Percentiles rank a stretch among this genome's conserved stretches.
Conservation (phyloP, 202 grass and related monocot genomes). For the Setaria viridis region DNA sequence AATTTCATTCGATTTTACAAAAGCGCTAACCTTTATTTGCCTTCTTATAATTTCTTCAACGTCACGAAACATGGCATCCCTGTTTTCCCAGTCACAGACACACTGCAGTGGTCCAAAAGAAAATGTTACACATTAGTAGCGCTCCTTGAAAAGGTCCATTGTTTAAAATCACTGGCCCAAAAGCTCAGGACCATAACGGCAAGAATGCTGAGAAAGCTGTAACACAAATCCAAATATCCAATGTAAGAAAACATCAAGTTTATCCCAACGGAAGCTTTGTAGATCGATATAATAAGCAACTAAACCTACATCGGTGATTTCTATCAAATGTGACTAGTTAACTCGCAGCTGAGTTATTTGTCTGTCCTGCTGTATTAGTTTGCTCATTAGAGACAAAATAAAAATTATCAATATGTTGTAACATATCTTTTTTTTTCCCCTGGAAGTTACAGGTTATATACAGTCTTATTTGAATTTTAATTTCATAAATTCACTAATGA, state of each 20-base stretch:
- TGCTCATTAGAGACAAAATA: neutral
- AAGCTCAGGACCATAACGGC: neutral
- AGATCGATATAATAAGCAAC: neutral
- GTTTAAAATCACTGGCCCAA: neutral
- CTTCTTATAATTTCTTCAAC: slow-evolving; percentile 88
- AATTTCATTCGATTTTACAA: slow-evolving; percentile 22
- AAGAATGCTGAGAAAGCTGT: neutral
- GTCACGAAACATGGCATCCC: slow-evolving; percentile 70
- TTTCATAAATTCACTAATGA: slow-evolving; percentile 12
- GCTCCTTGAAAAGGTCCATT: neutral
- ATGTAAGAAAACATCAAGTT: neutral
- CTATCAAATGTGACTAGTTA: neutral
- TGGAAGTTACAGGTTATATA: neutral
- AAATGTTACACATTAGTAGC: neutral
- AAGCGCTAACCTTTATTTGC: slow-evolving; percentile 74
- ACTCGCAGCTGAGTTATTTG: neutral
- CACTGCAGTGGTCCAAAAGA: slow-evolving; percentile 60
- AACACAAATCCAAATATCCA: slow-evolving; percentile 23
- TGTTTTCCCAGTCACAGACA: slow-evolving; percentile 89
- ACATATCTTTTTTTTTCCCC: neutral
- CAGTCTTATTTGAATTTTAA: neutral
- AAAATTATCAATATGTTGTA: slow-evolving; percentile 12
- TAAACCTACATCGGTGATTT: neutral
- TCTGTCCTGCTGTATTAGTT: neutral
- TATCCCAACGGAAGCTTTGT: neutral